Conservation (phyloP, 768 basidiomycete species). For the Amanita rubescens region DNA sequence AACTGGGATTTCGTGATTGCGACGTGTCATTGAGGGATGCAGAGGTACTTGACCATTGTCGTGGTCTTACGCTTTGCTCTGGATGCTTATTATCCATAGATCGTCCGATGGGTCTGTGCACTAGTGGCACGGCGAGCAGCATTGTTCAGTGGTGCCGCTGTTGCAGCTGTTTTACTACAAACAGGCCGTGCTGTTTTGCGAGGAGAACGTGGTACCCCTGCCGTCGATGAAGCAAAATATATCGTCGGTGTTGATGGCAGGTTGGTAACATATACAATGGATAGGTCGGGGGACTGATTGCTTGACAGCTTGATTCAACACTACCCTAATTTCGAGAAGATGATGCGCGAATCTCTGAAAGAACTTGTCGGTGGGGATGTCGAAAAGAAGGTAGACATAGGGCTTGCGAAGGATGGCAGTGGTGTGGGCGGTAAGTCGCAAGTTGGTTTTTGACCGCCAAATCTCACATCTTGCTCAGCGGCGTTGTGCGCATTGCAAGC, state of each 20-base stretch:
- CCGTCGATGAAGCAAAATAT: slow-evolving; percentile 40
- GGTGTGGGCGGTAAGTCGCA: slow-evolving; percentile 86
- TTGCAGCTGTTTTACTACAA: slow-evolving; percentile 81
- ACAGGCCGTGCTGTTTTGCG: slow-evolving; percentile 59
- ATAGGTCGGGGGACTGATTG: not conserved
- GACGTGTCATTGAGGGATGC: slow-evolving; percentile 55
- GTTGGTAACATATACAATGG: slow-evolving; percentile 29
- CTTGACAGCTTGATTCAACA: slow-evolving; percentile 75
- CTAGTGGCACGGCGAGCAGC: slow-evolving; percentile 81
- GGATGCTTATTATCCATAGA: slow-evolving; percentile 32
- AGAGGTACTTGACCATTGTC: slow-evolving; percentile 28
- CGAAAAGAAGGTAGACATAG: slow-evolving; percentile 77
- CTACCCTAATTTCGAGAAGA: slow-evolving; percentile 80
- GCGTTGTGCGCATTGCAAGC: slow-evolving; percentile 85
- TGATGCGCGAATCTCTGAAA: slow-evolving; percentile 68
- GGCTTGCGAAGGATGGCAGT: slow-evolving; percentile 94
- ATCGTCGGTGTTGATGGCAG: slow-evolving; percentile 92
- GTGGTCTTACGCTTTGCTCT: not conserved
- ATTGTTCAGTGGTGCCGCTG: slow-evolving; percentile 74
- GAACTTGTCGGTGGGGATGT: slow-evolving; percentile 72
- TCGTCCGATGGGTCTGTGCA: slow-evolving; percentile 74
- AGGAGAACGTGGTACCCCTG: slow-evolving; percentile 26
- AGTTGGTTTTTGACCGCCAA: slow-evolving; percentile 2
- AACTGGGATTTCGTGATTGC: slow-evolving; percentile 49
- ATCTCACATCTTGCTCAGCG: slow-evolving; percentile 39